Evolutionary conservation across 768 basidiomycete species (phyloP).

Genomic region (Lactarius sanguifluus): DNA sequence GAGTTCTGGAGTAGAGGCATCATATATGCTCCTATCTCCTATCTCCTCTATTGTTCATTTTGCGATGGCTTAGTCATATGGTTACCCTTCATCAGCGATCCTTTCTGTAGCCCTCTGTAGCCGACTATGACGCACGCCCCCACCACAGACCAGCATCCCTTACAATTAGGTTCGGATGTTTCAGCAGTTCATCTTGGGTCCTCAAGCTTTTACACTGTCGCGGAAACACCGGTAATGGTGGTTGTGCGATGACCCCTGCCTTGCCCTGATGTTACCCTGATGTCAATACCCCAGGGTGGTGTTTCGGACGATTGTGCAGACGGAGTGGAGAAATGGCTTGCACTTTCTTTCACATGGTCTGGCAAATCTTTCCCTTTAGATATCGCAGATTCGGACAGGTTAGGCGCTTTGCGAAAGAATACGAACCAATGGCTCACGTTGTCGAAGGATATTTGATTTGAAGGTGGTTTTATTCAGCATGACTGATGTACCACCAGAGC

Average conservation of each 20-base stretch:
- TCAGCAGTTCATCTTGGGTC: neutral
- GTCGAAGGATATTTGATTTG: slow-evolving; percentile 72
- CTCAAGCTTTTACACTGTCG: neutral
- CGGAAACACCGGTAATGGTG: slow-evolving; percentile 7
- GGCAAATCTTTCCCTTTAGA: slow-evolving; percentile 64
- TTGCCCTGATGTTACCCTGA: slow-evolving; percentile 12
- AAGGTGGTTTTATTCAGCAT: slow-evolving; percentile 63
- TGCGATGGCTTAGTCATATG: too few relatives aligned
- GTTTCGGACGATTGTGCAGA: slow-evolving; percentile 1
- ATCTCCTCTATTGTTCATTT: too few relatives aligned
- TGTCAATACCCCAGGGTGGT: neutral
- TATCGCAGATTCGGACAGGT: slow-evolving; percentile 81
- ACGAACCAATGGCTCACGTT: neutral
- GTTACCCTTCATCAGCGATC: too few relatives aligned
- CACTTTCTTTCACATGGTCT: slow-evolving; percentile 69
- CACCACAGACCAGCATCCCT: neutral
- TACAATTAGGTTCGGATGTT: neutral
- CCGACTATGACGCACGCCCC: neutral
- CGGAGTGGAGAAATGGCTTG: slow-evolving; percentile 49
- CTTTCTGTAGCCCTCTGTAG: neutral
- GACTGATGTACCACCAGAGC: slow-evolving; percentile 77
- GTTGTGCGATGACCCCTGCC: neutral
- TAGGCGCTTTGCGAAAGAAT: slow-evolving; percentile 7
- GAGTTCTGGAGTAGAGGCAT: too few relatives aligned
- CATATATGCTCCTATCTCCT: too few relatives aligned